These are phyloP conservation scores for Fraxinus anomala DNA, from an alignment of 257 asterid species.

Conservation along the genomic window DNA sequence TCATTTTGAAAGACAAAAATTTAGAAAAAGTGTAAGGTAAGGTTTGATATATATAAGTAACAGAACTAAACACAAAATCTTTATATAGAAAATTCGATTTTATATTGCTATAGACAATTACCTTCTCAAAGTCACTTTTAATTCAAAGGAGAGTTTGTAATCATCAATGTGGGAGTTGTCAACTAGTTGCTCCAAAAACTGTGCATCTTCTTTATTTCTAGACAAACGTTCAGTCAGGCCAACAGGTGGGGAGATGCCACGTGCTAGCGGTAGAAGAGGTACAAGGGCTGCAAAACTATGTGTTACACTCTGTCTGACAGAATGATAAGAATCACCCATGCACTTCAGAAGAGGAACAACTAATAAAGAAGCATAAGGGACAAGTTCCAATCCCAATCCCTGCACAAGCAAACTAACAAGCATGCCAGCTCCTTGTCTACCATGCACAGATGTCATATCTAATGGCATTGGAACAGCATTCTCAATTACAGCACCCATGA, in stretches of 20 bases:
- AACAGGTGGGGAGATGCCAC: slow-evolving; percentile 75
- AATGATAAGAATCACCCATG: slow-evolving; percentile 90
- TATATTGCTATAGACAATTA: slow-evolving; percentile 21
- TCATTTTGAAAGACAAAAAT: neutral
- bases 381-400: slow-evolving; percentile 92
- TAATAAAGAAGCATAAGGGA: slow-evolving; percentile 91
- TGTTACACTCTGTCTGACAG: slow-evolving; percentile 98
- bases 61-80: neutral
- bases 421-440: slow-evolving; percentile 99
- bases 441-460: slow-evolving; percentile 78
- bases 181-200: slow-evolving; percentile 91
- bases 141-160: slow-evolving; percentile 80
- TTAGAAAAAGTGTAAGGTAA: neutral
- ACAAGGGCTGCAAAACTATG: slow-evolving; percentile 97
- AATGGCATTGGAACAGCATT: slow-evolving; percentile 90
- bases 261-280: slow-evolving; percentile 97
- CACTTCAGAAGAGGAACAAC: slow-evolving; percentile 95
- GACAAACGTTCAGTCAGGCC: slow-evolving; percentile 75
- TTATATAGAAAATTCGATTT: neutral
- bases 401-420: slow-evolving; percentile 95
- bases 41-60: neutral
- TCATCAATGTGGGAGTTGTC: slow-evolving; percentile 96
- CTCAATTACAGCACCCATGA: slow-evolving; percentile 82
- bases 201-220: slow-evolving; percentile 83
- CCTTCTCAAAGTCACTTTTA: slow-evolving; percentile 91